Conservation (phyloP, 139 green algal species). For the Chlamydomonas sp. region DNA sequence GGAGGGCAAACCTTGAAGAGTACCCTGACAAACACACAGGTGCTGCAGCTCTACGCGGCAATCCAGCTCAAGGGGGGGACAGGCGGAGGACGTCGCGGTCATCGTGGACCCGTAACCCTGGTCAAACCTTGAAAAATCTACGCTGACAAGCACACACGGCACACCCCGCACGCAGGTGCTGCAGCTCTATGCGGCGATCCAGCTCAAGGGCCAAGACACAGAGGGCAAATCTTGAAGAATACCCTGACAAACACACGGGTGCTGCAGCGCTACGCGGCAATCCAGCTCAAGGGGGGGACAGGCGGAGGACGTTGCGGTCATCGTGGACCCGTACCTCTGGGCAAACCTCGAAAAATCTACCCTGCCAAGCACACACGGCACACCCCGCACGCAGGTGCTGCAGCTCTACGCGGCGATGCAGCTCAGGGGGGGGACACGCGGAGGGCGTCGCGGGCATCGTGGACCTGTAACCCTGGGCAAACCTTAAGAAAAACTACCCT, state of each 20-base stretch:
- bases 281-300: constrained; percentile 38
- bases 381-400: constrained; percentile 42
- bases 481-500: neutral
- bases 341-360: neutral
- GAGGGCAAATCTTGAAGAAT: neutral
- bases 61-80: constrained; percentile 41
- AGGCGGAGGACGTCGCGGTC: constrained; percentile 23
- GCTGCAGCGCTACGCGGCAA: constrained; percentile 80
- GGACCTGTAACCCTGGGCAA: constrained; percentile 10
- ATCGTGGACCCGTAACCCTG: too few relatives aligned
- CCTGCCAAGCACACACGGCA: neutral
- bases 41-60: constrained; percentile 84
- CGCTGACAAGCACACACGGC: too few relatives aligned
- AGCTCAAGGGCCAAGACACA: constrained; percentile 37
- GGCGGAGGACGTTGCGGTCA: constrained; percentile 25
- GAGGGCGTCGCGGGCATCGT: constrained; percentile 32
- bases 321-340: constrained; percentile 21
- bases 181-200: constrained; percentile 72
- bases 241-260: constrained; percentile 24
- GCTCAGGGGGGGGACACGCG: constrained; percentile 31
- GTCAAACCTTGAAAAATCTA: too few relatives aligned
- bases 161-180: constrained; percentile 49
- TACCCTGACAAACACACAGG: constrained; percentile 4
- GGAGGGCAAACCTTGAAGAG: too few relatives aligned
- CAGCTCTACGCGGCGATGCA: constrained; percentile 76